Conservation (phyloP, 768 basidiomycete genomes). For the Boletus rex-veris region DNA sequence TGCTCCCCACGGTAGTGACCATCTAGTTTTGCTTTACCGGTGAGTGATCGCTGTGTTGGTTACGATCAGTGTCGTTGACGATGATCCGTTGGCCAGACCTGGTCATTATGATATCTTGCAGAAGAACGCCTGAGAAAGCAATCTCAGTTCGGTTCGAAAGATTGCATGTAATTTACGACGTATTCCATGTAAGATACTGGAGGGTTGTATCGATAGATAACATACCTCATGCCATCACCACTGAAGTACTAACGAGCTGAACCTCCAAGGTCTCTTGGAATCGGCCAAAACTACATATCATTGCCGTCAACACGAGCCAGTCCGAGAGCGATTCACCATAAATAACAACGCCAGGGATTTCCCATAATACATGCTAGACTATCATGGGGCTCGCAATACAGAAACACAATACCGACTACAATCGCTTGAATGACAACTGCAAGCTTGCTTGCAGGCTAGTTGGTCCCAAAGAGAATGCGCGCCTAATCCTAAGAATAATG, state of each 20-base stretch:
- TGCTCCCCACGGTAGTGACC: constrained; percentile 38
- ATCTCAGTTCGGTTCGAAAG: background rate
- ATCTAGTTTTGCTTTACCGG: constrained; percentile 74
- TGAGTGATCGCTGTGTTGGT: constrained; percentile 30
- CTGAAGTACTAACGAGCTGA: no score
- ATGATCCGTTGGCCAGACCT: constrained; percentile 46
- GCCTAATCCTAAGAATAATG: background rate
- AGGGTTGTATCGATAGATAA: no score
- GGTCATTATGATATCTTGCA: constrained; percentile 80
- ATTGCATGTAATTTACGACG: background rate
- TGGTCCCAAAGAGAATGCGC: no score
- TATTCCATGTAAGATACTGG: constrained; percentile 10
- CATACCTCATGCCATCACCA: no score
- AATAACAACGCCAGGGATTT: no score
- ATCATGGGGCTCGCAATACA: no score
- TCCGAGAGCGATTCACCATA: no score
- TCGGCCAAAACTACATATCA: no score
- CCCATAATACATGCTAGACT: no score
- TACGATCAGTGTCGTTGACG: background rate
- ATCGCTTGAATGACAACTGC: background rate
- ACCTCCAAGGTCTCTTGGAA: no score
- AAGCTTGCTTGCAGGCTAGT: no score
- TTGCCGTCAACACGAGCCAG: no score
- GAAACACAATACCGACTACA: background rate
- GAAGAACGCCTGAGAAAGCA: constrained; percentile 8